These are phyloP conservation scores for Brassica rapa DNA, from an alignment of 345 rosid species.

Conservation along the genomic window DNA sequence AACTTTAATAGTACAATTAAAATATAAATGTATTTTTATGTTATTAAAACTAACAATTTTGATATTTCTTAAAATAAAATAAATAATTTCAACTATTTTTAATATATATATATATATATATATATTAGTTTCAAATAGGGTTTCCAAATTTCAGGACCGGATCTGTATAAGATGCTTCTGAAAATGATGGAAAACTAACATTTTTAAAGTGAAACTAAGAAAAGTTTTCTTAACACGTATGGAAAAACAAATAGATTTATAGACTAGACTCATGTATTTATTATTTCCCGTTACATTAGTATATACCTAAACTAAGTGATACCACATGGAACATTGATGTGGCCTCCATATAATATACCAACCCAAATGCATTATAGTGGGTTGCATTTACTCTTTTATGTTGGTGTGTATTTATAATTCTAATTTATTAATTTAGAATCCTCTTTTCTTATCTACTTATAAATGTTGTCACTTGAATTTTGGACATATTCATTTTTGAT, in stretches of 20 bases:
- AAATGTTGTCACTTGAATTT: too few species aligned
- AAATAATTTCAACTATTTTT: too few species aligned
- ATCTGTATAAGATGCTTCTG: not conserved
- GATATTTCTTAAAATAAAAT: too few species aligned
- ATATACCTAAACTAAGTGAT: conserved; percentile 22
- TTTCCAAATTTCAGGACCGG: too few species aligned
- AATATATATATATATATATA: too few species aligned
- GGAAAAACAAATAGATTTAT: not conserved
- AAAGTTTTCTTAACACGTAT: conserved; percentile 10
- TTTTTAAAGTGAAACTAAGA: not conserved
- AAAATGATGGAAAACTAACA: not conserved
- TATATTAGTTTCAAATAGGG: too few species aligned
- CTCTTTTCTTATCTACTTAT: too few species aligned
- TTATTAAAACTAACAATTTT: too few species aligned
- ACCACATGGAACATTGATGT: conserved; percentile 38
- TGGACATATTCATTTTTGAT: too few species aligned
- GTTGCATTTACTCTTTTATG: conserved; percentile 26
- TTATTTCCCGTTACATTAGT: conserved; percentile 7
- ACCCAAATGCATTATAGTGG: conserved; percentile 4
- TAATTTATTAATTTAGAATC: too few species aligned
- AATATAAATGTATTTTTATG: too few species aligned
- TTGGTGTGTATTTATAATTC: not conserved
- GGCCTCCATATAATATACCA: conserved; percentile 40
- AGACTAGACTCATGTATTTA: conserved; percentile 16
- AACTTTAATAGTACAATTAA: too few species aligned